These are phyloP conservation scores for Taxillus chinensis DNA, from an alignment of 164 flowering plant species.

Conservation along the genomic window DNA sequence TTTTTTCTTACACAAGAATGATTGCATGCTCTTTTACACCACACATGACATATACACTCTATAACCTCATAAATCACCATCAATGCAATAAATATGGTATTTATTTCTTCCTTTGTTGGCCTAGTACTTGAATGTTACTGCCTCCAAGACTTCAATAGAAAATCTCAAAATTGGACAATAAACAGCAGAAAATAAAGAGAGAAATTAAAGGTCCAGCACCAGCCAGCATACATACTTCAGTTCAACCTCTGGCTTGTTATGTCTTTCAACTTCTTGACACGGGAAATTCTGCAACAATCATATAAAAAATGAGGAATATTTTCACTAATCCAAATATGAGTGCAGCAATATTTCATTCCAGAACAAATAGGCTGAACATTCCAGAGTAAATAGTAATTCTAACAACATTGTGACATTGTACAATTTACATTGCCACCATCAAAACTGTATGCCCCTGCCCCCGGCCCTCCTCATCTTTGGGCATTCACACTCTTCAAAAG, in stretches of 20 bases:
- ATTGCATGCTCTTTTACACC: no score
- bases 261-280: slow-evolving; percentile 99
- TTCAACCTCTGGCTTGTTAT: slow-evolving; percentile 98
- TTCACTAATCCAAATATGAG: slow-evolving; percentile 1
- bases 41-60: no score
- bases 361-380: not conserved
- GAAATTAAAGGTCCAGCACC: not conserved
- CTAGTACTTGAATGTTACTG: not conserved
- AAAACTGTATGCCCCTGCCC: no score
- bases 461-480: no score
- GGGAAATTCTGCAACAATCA: slow-evolving; percentile 75
- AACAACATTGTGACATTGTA: not conserved
- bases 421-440: no score
- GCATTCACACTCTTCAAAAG: no score
- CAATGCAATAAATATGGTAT: no score
- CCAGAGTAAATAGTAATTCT: not conserved
- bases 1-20: no score
- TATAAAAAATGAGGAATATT: slow-evolving; percentile 3
- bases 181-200: not conserved
- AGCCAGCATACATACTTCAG: slow-evolving; percentile 51
- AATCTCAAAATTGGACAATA: not conserved
- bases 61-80: no score
- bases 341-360: not conserved
- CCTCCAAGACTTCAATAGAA: not conserved
- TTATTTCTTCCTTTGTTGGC: not conserved